phyloP scores from a whole-genome alignment of 208 protist genomes.

The Crithidia brevicula region DNA sequence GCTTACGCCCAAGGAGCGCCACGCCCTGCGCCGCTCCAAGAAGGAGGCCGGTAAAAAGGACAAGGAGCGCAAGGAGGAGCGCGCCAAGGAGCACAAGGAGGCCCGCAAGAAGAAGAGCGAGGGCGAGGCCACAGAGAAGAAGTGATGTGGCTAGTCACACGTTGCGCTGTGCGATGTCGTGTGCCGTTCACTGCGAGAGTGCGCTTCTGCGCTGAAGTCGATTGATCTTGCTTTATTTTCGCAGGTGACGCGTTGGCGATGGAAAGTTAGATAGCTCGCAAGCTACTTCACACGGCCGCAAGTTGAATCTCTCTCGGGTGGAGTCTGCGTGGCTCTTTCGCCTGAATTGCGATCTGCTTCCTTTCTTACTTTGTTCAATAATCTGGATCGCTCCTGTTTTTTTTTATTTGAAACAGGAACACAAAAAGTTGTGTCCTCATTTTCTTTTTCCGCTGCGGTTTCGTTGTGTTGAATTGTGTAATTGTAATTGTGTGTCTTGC shows the following conservation, averaged over 20 bases:
- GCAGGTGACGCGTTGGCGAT: too few relatives aligned
- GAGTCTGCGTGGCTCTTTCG: too few relatives aligned
- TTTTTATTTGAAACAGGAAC: not conserved
- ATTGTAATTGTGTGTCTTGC: not conserved
- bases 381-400: too few relatives aligned
- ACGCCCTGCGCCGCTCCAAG: slow-evolving; percentile 76
- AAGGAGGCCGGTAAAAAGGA: slow-evolving; percentile 59
- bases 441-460: not conserved
- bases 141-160: not conserved
- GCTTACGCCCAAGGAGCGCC: slow-evolving; percentile 72
- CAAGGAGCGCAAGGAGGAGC: slow-evolving; percentile 43
- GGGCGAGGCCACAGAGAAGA: slow-evolving; percentile 24
- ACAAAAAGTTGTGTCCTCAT: too few relatives aligned
- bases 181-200: too few relatives aligned
- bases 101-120: slow-evolving; percentile 41
- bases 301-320: too few relatives aligned
- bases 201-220: too few relatives aligned
- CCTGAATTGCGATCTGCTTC: too few relatives aligned
- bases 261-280: too few relatives aligned
- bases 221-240: too few relatives aligned
- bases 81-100: slow-evolving; percentile 39
- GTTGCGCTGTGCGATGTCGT: too few relatives aligned
- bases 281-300: too few relatives aligned
- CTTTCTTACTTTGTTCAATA: not conserved
- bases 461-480: not conserved